Evolutionary conservation across 345 rosid genomes (phyloP).

Genomic region (Raphanus sativus): DNA sequence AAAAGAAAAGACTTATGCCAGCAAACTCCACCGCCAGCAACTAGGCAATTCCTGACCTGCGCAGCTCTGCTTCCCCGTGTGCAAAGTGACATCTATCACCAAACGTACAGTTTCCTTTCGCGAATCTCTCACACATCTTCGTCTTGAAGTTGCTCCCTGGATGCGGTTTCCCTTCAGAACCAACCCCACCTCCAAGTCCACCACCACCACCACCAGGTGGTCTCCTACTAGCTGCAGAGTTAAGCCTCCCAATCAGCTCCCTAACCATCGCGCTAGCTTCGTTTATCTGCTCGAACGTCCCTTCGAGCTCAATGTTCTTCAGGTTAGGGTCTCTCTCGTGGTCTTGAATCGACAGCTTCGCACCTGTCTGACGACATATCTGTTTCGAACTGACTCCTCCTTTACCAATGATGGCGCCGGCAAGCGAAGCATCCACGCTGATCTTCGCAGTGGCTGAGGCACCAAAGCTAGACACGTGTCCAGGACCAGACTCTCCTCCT

Average conservation of each 20-base stretch:
- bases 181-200: constrained; percentile 16
- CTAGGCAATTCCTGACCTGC: constrained; percentile 47
- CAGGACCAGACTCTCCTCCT: constrained; percentile 79
- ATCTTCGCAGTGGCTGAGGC: constrained; percentile 86
- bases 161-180: constrained; percentile 40
- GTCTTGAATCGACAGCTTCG: constrained; percentile 82
- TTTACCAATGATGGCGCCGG: constrained; percentile 94
- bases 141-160: constrained; percentile 69
- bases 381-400: constrained; percentile 93
- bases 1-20: constrained; percentile 5
- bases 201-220: constrained; percentile 32
- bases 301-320: constrained; percentile 92
- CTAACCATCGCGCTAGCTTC: constrained; percentile 92
- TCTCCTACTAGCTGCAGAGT: constrained; percentile 44
- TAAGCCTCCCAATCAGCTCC: constrained; percentile 71
- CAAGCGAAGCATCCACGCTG: constrained; percentile 85
- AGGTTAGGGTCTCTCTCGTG: constrained; percentile 73
- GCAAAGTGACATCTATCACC: constrained; percentile 94
- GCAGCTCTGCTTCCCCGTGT: constrained; percentile 82
- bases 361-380: constrained; percentile 79
- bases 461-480: constrained; percentile 78
- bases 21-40: not conserved
- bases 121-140: constrained; percentile 73
- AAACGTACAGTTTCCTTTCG: constrained; percentile 79
- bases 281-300: constrained; percentile 90